Evolutionary conservation across 192 early-diverging fungal genomes (phyloP), one percentile per base, ranked within the genome.

Genomic region (Coemansia brasiliensis): DNA sequence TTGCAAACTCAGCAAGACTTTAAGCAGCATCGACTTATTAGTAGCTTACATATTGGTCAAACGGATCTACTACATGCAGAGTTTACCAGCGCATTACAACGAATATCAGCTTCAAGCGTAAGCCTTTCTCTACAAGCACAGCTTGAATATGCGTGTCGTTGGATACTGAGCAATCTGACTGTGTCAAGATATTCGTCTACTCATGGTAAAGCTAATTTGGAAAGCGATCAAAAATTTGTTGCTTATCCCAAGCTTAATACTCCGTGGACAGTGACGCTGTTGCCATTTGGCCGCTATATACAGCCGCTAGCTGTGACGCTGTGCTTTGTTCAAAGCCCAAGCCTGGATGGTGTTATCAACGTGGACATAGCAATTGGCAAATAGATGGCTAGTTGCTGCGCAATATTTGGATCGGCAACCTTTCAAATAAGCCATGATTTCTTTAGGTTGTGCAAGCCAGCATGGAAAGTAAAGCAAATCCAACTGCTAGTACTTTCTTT

Each of bases 41-140:
- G 37, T 17, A 57, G 55, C 10, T 42, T 57, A 21, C 45, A 57
- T 20, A 15, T 12, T 29, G 55, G 39, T 9, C 10, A 44, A 45
- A 57, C 22, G 15, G 16, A 27, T 37, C 7, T 42, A 35, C 27
- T 57, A 0, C 18, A 15, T 3, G 15, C 16, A 17, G 21, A n/a
- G 2, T 38, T 57, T 45, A 17, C 15, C 9, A 20, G 27, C n/a
- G 42, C 16, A 8, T 43, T 57, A 5, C 43, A 20, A 0, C 3
- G 35, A 5, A 26, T 45, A 18, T 16, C 11, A 17, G 5, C 4
- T 9, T 3, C 39, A 8, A 29, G 25, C 22, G 5, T 20, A 9
- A 2, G 13, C 16, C 27, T n/a, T 24, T 57, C 42, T 5, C 17
- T 18, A 1, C 17, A 45, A 10, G 20, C 24, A 3, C 27, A 18